phyloP scores from a whole-genome alignment of 208 protist genomes.

The Trypanosoma avium region DNA sequence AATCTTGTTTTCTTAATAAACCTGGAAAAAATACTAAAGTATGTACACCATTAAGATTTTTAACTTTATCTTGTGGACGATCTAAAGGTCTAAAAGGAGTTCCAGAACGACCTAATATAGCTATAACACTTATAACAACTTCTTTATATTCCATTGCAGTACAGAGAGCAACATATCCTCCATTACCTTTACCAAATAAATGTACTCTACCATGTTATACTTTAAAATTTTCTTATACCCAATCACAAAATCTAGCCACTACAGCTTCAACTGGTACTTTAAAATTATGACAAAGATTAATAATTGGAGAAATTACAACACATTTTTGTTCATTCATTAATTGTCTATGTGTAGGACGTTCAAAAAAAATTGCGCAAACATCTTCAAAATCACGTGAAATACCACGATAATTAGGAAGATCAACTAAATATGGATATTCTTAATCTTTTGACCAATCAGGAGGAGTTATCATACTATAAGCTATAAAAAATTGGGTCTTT shows the following conservation, averaged over 20 bases:
- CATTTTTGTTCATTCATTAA: slow-evolving; percentile 73
- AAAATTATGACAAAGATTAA: slow-evolving; percentile 80
- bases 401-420: slow-evolving; percentile 74
- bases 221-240: slow-evolving; percentile 71
- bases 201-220: slow-evolving; percentile 79
- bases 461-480: slow-evolving; percentile 79
- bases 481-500: slow-evolving; percentile 64
- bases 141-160: slow-evolving; percentile 79
- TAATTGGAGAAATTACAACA: slow-evolving; percentile 75
- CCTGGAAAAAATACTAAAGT: slow-evolving; percentile 83
- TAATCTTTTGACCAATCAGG: slow-evolving; percentile 52
- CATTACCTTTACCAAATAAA: slow-evolving; percentile 85
- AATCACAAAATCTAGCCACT: slow-evolving; percentile 86
- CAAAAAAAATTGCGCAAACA: slow-evolving; percentile 87
- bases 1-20: slow-evolving; percentile 78
- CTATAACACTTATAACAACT: slow-evolving; percentile 70
- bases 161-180: slow-evolving; percentile 72
- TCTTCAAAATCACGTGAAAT: slow-evolving; percentile 84
- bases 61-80: slow-evolving; percentile 70
- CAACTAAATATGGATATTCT: slow-evolving; percentile 82
- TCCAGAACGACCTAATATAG: slow-evolving; percentile 69
- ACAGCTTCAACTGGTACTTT: slow-evolving; percentile 78
- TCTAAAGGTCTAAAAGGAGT: slow-evolving; percentile 77
- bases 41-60: slow-evolving; percentile 82
- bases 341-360: slow-evolving; percentile 62